A percentile compares a stretch with the other conserved stretches of the same genome.
Evolutionary conservation across 495 filamentous ascomycete species (phyloP).

Genomic region (Aspergillus olivimuriae): DNA sequence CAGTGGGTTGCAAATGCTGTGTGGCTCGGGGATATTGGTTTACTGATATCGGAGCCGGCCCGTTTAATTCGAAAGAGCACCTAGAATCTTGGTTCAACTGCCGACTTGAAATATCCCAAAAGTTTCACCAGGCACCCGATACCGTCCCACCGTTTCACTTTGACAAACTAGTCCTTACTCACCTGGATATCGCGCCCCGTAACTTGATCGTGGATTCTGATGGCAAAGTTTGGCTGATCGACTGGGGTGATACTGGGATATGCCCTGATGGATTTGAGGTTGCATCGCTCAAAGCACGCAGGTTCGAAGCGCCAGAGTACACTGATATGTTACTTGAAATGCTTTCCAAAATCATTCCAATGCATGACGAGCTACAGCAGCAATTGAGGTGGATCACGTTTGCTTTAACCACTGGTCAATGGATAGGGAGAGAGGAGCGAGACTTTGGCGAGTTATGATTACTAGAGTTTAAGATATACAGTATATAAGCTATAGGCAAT

Average conservation of each 20-base stretch:
- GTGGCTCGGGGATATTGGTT: slow-evolving; percentile 6
- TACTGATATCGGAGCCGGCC: slow-evolving; percentile 6
- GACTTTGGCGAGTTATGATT: slow-evolving; percentile 3
- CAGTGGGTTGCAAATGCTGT: slow-evolving; percentile 7
- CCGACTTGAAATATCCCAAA: slow-evolving; percentile 4
- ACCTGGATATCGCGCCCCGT: slow-evolving; percentile 9
- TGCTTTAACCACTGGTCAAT: slow-evolving; percentile 7
- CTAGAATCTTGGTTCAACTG: slow-evolving; percentile 6
- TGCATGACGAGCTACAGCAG: slow-evolving; percentile 1
- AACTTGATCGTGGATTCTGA: slow-evolving; percentile 4
- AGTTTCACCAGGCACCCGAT: slow-evolving; percentile 6
- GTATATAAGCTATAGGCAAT: no score
- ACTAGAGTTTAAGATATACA: no score
- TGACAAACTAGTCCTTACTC: slow-evolving; percentile 8
- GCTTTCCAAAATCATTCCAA: slow-evolving; percentile 2
- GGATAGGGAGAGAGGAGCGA: slow-evolving; percentile 1
- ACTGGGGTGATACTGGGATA: slow-evolving; percentile 9
- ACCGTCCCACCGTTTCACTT: slow-evolving; percentile 3
- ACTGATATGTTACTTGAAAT: slow-evolving; percentile 8
- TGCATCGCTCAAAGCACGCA: slow-evolving; percentile 5
- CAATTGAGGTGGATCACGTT: slow-evolving; percentile 6
- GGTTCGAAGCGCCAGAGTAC: slow-evolving; percentile 5
- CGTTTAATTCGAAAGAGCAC: slow-evolving; percentile 5
- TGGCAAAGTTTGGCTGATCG: slow-evolving; percentile 7
- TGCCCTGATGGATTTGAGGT: slow-evolving; percentile 8